Conservation (phyloP, 345 rosid species). For the Carallia pectinifolia region DNA sequence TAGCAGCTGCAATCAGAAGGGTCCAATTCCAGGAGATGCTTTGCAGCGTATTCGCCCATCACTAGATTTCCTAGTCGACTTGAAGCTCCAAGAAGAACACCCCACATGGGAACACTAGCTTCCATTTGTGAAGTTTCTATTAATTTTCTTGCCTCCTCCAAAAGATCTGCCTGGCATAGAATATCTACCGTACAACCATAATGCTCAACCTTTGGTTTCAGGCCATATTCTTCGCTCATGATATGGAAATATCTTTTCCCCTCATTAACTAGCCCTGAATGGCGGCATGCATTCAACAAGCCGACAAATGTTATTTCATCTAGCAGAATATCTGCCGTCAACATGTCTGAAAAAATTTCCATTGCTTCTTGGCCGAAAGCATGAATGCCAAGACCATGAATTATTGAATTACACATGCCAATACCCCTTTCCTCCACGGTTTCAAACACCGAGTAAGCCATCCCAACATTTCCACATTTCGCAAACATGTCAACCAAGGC, state of each 20-base stretch:
- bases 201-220: conserved; percentile 33
- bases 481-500: conserved; percentile 57
- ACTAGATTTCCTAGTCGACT: conserved; percentile 4
- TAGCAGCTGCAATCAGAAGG: conserved; percentile 14
- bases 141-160: conserved; percentile 17
- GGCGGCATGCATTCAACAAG: conserved; percentile 54
- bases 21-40: conserved; percentile 10
- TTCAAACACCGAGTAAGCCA: conserved; percentile 48
- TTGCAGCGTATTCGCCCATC: conserved; percentile 15
- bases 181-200: conserved; percentile 10
- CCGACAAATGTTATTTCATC: conserved; percentile 39
- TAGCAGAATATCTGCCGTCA: conserved; percentile 39
- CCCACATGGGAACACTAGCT: conserved; percentile 19
- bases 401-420: conserved; percentile 51
- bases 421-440: conserved; percentile 34
- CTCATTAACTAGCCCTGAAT: conserved; percentile 47
- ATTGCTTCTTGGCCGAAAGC: conserved; percentile 44
- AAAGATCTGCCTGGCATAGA: conserved; percentile 8
- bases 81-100: conserved; percentile 23
- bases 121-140: conserved; percentile 6
- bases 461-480: conserved; percentile 49
- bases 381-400: conserved; percentile 46
- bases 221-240: conserved; percentile 37
- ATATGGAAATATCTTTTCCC: conserved; percentile 37
- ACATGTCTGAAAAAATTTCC: conserved; percentile 50